Conservation (phyloP, 768 basidiomycete species). For the Psilocybe tampanensis region DNA sequence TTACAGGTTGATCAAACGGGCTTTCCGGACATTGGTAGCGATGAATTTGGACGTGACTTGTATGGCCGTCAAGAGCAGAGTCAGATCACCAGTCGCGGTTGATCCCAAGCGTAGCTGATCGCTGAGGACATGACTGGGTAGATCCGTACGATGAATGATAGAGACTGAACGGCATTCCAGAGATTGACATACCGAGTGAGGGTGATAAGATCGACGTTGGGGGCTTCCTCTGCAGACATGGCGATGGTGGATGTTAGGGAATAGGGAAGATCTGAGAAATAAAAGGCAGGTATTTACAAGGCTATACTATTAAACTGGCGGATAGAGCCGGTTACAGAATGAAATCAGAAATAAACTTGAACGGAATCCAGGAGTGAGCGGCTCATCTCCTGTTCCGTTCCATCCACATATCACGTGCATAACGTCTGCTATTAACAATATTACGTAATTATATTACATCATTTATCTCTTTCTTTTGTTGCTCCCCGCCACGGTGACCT, state of each 20-base stretch:
- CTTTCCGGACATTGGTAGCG: constrained; percentile 96
- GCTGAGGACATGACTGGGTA: constrained; percentile 77
- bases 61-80: constrained; percentile 92
- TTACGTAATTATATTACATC: constrained; percentile 14
- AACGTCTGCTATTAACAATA: constrained; percentile 8
- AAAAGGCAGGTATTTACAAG: constrained; percentile 14
- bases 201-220: constrained; percentile 88
- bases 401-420: constrained; percentile 29
- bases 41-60: constrained; percentile 98
- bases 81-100: constrained; percentile 90
- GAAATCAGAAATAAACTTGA: not conserved
- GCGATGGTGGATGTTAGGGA: constrained; percentile 21
- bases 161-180: not conserved
- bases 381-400: constrained; percentile 17
- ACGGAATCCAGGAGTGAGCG: constrained; percentile 4
- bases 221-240: constrained; percentile 64
- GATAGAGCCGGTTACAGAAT: constrained; percentile 26
- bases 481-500: constrained; percentile 48
- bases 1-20: constrained; percentile 95
- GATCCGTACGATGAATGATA: constrained; percentile 9
- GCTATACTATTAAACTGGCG: constrained; percentile 11
- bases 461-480: constrained; percentile 66
- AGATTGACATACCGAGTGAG: constrained; percentile 73
- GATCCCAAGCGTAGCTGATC: constrained; percentile 85
- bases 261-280: constrained; percentile 9